Evolutionary conservation across 768 basidiomycete genomes (phyloP), one percentile per base, ranked within the genome.

Genomic region (Pulveroboletus sp.): DNA sequence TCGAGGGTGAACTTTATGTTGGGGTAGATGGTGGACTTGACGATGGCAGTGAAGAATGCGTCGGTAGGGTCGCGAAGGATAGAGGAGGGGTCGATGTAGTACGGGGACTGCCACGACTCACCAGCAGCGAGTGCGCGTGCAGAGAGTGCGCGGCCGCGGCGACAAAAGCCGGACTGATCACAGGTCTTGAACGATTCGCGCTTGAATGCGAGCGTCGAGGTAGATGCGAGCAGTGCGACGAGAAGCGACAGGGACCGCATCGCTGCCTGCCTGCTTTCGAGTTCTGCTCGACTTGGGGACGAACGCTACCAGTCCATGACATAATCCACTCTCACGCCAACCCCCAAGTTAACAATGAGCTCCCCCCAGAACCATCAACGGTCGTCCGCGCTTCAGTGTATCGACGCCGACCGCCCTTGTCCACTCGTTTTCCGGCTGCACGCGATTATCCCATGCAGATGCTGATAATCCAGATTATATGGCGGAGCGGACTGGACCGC

Each of bases 121-220:
- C 69, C 68, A 8, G 77, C 75, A 46, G 79, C 80, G 36, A 73
- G 73, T 5, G 90, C 87, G 41, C 91, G 82, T 8, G 78, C 73
- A 50, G 92, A 80, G 39, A 99, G 80, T 0, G 86, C 88, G 41
- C 95, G 83, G 45, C 93, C 92, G 39, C 86, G 71, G n/a, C 90
- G 81, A 74, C 96, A 98, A 71, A 99, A 98, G 17, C 89, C 93
- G 0, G 92, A 81, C 69, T 98, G 91, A n/a, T 78, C 76, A 63
- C 96, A 98, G 50, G 83, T 91, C 70, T 96, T 97, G 78, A 94
- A 99, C 69, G 97, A 92, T 51, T 86, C 78, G 17, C 76, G 72
- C 72, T 89, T 89, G 70, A 89, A 81, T 32, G 85, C 81, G 27
- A 77, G 58, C 2, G 74, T 65, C 15, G 65, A 51, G 14, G 69